These are phyloP conservation scores for Phytophthora brassicae DNA, from an alignment of 352 stramenopile species.

Conservation along the genomic window DNA sequence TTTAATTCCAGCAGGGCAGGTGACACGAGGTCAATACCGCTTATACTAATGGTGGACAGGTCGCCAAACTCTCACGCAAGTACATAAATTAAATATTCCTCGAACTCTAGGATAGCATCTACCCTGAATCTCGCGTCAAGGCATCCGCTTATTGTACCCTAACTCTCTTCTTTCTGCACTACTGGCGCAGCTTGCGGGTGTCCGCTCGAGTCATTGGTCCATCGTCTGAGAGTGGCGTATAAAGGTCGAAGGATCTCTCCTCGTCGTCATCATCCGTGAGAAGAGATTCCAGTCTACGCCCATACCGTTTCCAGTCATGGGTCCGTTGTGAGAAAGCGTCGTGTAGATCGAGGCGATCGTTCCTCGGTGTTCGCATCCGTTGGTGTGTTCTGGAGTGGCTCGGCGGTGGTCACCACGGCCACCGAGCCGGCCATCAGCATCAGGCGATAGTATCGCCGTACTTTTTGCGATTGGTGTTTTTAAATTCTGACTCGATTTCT, in stretches of 20 bases:
- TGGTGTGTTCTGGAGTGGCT: constrained; percentile 22
- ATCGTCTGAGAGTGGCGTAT: constrained; percentile 34
- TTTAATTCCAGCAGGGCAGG: no score
- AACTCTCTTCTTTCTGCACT: neutral
- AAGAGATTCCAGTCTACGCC: neutral
- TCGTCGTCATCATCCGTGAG: neutral
- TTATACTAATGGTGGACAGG: no score
- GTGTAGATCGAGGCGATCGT: constrained; percentile 34
- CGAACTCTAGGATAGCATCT: neutral
- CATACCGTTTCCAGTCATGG: constrained; percentile 34
- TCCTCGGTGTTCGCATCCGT: constrained; percentile 35
- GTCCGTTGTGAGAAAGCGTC: constrained; percentile 27
- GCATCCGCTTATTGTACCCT: no score
- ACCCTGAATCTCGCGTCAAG: constrained; percentile 1
- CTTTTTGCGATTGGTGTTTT: constrained; percentile 2
- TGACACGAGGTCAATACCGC: no score
- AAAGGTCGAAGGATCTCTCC: constrained; percentile 34
- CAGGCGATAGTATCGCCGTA: no score
- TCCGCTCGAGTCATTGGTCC: constrained; percentile 35
- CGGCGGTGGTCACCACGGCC: neutral
- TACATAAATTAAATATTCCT: no score
- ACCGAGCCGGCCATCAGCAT: constrained; percentile 6
- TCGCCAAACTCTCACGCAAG: neutral
- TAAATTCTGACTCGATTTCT: constrained; percentile 1
- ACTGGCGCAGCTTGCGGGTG: constrained; percentile 20